Base-by-base conservation (phyloP, 805 yeast species). In the Wickerhamomyces subpelliculosus region DNA sequence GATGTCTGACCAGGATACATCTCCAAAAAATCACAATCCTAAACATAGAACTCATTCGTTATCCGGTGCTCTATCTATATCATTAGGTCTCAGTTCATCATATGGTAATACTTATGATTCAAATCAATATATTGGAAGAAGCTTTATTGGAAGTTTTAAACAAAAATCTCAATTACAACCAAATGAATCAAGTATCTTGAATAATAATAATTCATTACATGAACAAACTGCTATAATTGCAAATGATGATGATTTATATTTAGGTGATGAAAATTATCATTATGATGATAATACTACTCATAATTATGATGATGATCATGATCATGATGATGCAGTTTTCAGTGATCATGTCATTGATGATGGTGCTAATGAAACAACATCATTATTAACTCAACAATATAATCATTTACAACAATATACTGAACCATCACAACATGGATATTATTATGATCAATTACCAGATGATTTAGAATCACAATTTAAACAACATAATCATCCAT, bases 211-310 rank as follows among this genome's bases (percentile, higher is more conserved):
- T 20, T 68, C 71, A 13, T 65, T 77, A 32, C 80, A 77, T 45
- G 78, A 73, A 42, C 75, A 75, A 42, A 68, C 81, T 0, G 80
- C 76, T 1, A 70, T 65, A 31, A 61, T 75, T 34, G 83, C 83
- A 5, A 66, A 64, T 33, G 73, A 75, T 24, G 84, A 80, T 7
- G 75, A 75, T n/a, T 39, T 46, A 33, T 46, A n/a, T n/a, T n/a
- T 22, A 8, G 24, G 24, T 22, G 24, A 22, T 22, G 24, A 22
- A 22, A n/a, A n/a, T n/a, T n/a, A n/a, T n/a, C n/a, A n/a, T n/a
- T n/a, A n/a, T n/a, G n/a, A n/a, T n/a, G n/a, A 13, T 11, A 16
- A 14, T 7, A 11, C 12, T 13, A 16, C 8, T 13, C 16, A 25
- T 25, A 16, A 46, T 9, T n/a, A 13, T 11, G 27, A 14, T 7